These are phyloP conservation scores for Eutrema heterophyllum DNA, from an alignment of 345 rosid species.

Conservation along the genomic window DNA sequence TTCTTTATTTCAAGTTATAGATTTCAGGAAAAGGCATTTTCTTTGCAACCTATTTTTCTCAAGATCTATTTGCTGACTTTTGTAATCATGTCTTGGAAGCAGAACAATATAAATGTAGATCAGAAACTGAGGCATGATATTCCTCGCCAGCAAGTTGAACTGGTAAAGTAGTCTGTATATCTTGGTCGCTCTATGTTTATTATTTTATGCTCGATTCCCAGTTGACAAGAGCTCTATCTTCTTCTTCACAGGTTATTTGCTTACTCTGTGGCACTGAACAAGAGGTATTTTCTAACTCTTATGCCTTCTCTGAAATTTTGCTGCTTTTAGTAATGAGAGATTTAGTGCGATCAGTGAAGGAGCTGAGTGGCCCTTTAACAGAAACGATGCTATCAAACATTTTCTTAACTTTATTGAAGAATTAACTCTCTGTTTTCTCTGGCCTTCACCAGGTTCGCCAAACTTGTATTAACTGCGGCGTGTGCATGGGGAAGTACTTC, in stretches of 20 bases:
- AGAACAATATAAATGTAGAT: conserved; percentile 62
- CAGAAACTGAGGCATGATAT: conserved; percentile 67
- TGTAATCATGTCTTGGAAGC: conserved; percentile 23
- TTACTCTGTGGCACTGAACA: conserved; percentile 84
- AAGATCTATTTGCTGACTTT: neutral
- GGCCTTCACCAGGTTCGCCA: conserved; percentile 51
- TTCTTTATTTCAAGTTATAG: neutral
- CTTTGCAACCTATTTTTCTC: neutral
- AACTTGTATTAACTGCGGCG: conserved; percentile 67
- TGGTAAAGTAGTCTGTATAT: conserved; percentile 35
- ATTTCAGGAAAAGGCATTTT: neutral
- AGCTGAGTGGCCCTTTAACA: neutral
- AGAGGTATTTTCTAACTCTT: conserved; percentile 45
- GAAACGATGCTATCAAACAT: neutral
- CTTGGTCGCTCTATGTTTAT: neutral
- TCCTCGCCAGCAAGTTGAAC: conserved; percentile 65
- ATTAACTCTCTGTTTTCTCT: conserved; percentile 5
- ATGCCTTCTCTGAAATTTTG: neutral
- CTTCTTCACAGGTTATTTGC: conserved; percentile 53
- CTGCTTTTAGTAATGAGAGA: neutral
- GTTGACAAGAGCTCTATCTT: neutral
- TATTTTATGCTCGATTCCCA: neutral
- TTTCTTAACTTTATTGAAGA: neutral
- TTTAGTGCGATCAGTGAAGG: neutral
- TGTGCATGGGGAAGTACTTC: conserved; percentile 83